Percentiles rank a stretch among this genome's conserved stretches.
Conservation (phyloP, 345 rosid genomes). For the Pugionium cornutum region DNA sequence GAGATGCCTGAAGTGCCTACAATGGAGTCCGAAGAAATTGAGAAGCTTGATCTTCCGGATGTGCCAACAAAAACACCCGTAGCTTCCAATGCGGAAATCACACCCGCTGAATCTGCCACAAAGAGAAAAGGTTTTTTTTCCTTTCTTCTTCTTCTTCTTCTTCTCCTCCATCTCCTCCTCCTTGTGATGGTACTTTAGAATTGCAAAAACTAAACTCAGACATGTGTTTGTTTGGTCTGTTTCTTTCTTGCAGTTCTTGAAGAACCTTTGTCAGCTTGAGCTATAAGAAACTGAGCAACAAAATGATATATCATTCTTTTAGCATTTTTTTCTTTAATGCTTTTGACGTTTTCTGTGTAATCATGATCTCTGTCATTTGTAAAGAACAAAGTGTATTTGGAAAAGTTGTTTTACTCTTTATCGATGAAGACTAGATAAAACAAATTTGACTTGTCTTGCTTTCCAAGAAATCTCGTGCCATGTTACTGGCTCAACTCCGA, state of each 20-base stretch:
- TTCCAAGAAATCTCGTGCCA: neutral
- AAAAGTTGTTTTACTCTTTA: slow-evolving; percentile 17
- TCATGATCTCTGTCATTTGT: slow-evolving; percentile 17
- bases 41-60: slow-evolving; percentile 71
- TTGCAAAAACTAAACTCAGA: slow-evolving; percentile 14
- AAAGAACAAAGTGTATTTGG: slow-evolving; percentile 10
- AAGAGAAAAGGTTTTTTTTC: slow-evolving; percentile 59
- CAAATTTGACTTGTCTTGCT: neutral
- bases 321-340: neutral
- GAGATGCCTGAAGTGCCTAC: slow-evolving; percentile 77
- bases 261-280: slow-evolving; percentile 83
- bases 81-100: slow-evolving; percentile 34
- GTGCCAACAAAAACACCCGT: slow-evolving; percentile 70
- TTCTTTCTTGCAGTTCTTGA: slow-evolving; percentile 56
- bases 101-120: slow-evolving; percentile 44
- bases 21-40: slow-evolving; percentile 47
- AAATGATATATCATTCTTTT: slow-evolving; percentile 9
- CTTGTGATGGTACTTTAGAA: slow-evolving; percentile 7
- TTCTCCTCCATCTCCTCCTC: neutral
- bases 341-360: slow-evolving; percentile 24
- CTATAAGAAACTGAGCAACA: slow-evolving; percentile 23
- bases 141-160: too few relatives aligned
- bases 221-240: slow-evolving; percentile 18
- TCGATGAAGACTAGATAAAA: neutral
- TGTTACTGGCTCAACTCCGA: neutral